Conservation (phyloP, 139 green algal genomes). For the Coelastrella sp. region DNA sequence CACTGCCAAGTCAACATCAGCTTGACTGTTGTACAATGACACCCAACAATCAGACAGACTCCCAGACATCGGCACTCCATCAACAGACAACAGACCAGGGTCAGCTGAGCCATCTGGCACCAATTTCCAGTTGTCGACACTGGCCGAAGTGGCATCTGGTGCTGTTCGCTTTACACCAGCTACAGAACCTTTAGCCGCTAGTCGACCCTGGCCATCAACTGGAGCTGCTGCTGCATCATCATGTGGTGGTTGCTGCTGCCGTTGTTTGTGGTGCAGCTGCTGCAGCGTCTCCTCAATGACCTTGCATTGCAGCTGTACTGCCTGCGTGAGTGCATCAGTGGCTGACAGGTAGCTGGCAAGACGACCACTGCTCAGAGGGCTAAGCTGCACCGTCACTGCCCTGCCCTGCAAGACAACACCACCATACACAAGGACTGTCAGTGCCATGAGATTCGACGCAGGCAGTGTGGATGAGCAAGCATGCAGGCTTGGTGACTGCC, state of each 20-base stretch:
- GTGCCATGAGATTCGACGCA: not conserved
- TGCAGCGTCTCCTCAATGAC: slow-evolving; percentile 23
- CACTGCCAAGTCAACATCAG: slow-evolving; percentile 27
- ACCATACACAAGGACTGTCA: too few species aligned
- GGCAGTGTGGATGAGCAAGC: not conserved
- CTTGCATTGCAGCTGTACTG: slow-evolving; percentile 11
- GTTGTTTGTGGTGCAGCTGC: not conserved
- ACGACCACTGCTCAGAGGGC: not conserved
- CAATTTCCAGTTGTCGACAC: not conserved
- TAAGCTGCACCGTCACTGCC: not conserved
- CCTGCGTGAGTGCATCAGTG: slow-evolving; percentile 15
- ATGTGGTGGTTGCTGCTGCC: not conserved
- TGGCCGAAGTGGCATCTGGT: not conserved
- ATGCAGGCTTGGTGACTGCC: too few species aligned
- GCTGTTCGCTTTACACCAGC: too few species aligned
- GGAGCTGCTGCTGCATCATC: not conserved
- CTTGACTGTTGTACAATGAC: not conserved
- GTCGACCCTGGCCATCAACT: too few species aligned
- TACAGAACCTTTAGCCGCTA: too few species aligned
- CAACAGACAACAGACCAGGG: not conserved
- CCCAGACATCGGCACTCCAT: not conserved
- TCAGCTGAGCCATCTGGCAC: not conserved
- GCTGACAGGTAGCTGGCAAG: slow-evolving; percentile 2
- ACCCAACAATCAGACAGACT: slow-evolving; percentile 21
- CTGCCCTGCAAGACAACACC: not conserved